Conservation (phyloP, 202 grass and related monocot species). For the Bolboschoenoplectus hybrid region DNA sequence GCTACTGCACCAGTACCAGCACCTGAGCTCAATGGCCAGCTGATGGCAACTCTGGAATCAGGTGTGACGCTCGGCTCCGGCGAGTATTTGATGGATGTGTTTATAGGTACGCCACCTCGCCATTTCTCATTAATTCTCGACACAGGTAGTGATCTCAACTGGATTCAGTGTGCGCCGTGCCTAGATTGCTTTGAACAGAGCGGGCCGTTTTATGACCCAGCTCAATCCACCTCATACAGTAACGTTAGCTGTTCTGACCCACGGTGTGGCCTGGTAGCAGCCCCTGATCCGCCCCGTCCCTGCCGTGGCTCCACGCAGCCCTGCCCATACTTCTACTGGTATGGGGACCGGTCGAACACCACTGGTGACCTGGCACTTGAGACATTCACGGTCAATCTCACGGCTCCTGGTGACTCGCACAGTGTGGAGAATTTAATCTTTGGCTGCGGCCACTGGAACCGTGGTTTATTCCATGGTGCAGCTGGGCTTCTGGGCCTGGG, state of each 20-base stretch:
- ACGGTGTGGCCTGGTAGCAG: conserved; percentile 61
- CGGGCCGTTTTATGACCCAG: conserved; percentile 71
- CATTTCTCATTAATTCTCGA: conserved; percentile 89
- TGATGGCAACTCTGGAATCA: conserved; percentile 80
- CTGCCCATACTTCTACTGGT: conserved; percentile 97
- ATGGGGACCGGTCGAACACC: conserved; percentile 90
- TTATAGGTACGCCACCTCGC: conserved; percentile 80
- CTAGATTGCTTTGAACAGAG: conserved; percentile 79
- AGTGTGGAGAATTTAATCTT: conserved; percentile 71
- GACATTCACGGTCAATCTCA: conserved; percentile 92
- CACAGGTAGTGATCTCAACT: conserved; percentile 97
- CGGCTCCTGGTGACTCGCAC: conserved; percentile 43
- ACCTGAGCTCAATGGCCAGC: conserved; percentile 50
- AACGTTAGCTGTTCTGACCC: conserved; percentile 72
- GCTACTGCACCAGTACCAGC: conserved; percentile 23
- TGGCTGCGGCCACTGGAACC: conserved; percentile 92
- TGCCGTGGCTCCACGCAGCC: conserved; percentile 46
- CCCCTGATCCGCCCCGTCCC: conserved; percentile 37
- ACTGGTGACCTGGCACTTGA: conserved; percentile 87
- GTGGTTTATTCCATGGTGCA: conserved; percentile 90
- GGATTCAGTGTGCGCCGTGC: conserved; percentile 95
- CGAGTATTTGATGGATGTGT: conserved; percentile 89
- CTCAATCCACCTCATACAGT: conserved; percentile 65
- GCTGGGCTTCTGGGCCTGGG: conserved; percentile 84
- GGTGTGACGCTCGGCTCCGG: conserved; percentile 76